Conservation (phyloP, 129 eudicot genomes). For the Artemisia argyi region DNA sequence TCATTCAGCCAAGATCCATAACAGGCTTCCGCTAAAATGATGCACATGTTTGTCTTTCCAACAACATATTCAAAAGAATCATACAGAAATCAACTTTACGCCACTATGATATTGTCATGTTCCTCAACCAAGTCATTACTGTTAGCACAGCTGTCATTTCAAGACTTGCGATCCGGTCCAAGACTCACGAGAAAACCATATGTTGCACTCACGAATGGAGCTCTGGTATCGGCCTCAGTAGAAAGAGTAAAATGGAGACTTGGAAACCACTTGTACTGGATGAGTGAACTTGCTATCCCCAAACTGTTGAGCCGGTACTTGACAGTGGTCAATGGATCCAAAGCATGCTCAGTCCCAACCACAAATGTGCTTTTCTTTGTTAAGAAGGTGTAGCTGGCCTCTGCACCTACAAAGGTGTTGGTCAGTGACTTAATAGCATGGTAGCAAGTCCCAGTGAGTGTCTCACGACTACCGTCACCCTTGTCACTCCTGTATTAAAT, state of each 20-base stretch:
- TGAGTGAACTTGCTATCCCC: conserved; percentile 73
- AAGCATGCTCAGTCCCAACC: conserved; percentile 68
- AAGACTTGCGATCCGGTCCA: no score
- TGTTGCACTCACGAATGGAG: conserved; percentile 69
- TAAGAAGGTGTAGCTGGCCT: conserved; percentile 82
- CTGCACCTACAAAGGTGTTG: conserved; percentile 84
- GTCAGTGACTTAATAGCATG: conserved; percentile 74
- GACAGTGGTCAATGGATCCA: conserved; percentile 74
- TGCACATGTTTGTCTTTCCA: conserved; percentile 26
- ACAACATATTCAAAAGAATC: conserved; percentile 19
- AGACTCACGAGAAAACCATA: no score
- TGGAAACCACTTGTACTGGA: conserved; percentile 96
- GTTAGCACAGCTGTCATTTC: no score
- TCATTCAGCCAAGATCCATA: conserved; percentile 20
- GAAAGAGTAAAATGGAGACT: conserved; percentile 75
- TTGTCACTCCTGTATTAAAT: conserved; percentile 63
- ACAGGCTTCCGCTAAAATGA: conserved; percentile 28
- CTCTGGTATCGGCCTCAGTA: conserved; percentile 77
- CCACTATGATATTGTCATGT: no score
- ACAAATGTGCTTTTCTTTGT: conserved; percentile 78
- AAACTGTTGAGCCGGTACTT: conserved; percentile 81
- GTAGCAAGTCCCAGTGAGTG: conserved; percentile 72
- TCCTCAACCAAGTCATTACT: no score
- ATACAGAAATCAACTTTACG: background rate
- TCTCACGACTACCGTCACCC: conserved; percentile 42